phyloP scores from a whole-genome alignment of 2,329 filamentous ascomycete species.

The Epicoccum nigrum region DNA sequence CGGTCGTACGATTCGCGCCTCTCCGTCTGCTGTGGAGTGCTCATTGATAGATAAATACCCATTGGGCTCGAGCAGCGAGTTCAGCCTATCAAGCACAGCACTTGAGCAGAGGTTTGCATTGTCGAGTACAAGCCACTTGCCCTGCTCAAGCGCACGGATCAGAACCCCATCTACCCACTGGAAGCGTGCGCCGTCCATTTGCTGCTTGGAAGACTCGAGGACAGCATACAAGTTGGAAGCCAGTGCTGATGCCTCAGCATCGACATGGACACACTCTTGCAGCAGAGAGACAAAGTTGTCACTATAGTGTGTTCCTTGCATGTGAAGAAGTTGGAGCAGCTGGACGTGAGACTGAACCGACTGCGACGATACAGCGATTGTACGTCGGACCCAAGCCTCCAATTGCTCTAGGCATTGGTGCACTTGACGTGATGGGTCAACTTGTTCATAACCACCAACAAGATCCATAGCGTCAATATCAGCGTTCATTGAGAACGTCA shows the following conservation, averaged over 20 bases:
- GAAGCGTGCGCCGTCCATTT: slow-evolving; percentile 77
- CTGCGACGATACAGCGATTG: slow-evolving; percentile 22
- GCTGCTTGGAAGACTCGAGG: slow-evolving; percentile 58
- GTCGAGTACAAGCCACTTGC: slow-evolving; percentile 92
- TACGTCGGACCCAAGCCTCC: slow-evolving; percentile 57
- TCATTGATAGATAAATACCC: slow-evolving; percentile 91
- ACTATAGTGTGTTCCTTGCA: neutral
- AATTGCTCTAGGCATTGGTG: slow-evolving; percentile 65
- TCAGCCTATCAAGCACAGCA: slow-evolving; percentile 90
- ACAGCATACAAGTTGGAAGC: slow-evolving; percentile 59
- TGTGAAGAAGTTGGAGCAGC: slow-evolving; percentile 33
- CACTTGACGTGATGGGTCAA: slow-evolving; percentile 77
- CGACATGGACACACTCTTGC: slow-evolving; percentile 17
- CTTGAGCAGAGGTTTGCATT: slow-evolving; percentile 97
- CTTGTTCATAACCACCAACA: slow-evolving; percentile 94
- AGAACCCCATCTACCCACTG: slow-evolving; percentile 96
- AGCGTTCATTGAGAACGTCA: slow-evolving; percentile 87
- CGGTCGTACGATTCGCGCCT: slow-evolving; percentile 78
- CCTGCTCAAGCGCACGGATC: slow-evolving; percentile 82
- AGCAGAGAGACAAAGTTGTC: slow-evolving; percentile 20
- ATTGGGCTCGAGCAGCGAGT: slow-evolving; percentile 90
- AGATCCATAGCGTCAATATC: slow-evolving; percentile 98
- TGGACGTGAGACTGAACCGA: slow-evolving; percentile 14
- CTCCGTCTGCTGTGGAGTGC: slow-evolving; percentile 81
- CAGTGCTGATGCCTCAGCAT: slow-evolving; percentile 36